A percentile compares a stretch with the other conserved stretches of the same genome.
phyloP scores from a whole-genome alignment of 1,284 basidiomycete genomes.

The Ceraceosorus bombacis region DNA sequence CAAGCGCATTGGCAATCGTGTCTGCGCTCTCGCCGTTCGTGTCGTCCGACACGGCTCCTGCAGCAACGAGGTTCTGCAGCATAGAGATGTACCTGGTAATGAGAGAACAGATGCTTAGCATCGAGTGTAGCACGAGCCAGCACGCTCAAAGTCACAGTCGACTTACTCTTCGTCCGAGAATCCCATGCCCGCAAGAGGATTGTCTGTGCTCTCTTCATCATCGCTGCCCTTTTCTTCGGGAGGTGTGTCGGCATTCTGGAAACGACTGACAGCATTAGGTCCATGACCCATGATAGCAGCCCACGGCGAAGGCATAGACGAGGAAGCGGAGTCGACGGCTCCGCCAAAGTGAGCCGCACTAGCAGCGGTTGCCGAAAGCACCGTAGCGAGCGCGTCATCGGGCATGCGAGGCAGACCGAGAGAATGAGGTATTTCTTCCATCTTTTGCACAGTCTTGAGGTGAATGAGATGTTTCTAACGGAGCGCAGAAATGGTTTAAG shows the following conservation, averaged over 20 bases:
- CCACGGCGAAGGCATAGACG: constrained; percentile 6
- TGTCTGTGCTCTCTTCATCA: constrained; percentile 19
- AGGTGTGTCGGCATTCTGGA: neutral
- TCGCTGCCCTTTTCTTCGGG: constrained; percentile 1
- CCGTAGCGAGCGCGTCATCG: constrained; percentile 15
- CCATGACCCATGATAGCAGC: constrained; percentile 17
- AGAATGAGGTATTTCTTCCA: constrained; percentile 26
- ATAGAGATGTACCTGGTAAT: constrained; percentile 29
- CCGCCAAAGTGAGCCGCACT: constrained; percentile 7
- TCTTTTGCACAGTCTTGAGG: constrained; percentile 71
- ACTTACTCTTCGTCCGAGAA: constrained; percentile 37
- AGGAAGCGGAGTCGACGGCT: neutral
- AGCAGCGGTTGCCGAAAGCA: constrained; percentile 14
- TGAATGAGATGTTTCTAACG: constrained; percentile 77
- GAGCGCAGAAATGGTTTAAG: neutral
- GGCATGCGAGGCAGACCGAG: constrained; percentile 17
- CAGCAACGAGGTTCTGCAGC: constrained; percentile 40
- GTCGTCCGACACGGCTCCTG: constrained; percentile 29
- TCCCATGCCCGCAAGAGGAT: constrained; percentile 39
- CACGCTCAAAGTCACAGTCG: too few species aligned
- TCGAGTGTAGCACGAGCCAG: neutral
- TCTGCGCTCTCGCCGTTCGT: constrained; percentile 9
- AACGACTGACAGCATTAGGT: constrained; percentile 6
- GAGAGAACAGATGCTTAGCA: neutral
- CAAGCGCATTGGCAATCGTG: constrained; percentile 10